Conservation (phyloP, 2,329 filamentous ascomycete species). For the Cladosporium sphaerospermum region DNA sequence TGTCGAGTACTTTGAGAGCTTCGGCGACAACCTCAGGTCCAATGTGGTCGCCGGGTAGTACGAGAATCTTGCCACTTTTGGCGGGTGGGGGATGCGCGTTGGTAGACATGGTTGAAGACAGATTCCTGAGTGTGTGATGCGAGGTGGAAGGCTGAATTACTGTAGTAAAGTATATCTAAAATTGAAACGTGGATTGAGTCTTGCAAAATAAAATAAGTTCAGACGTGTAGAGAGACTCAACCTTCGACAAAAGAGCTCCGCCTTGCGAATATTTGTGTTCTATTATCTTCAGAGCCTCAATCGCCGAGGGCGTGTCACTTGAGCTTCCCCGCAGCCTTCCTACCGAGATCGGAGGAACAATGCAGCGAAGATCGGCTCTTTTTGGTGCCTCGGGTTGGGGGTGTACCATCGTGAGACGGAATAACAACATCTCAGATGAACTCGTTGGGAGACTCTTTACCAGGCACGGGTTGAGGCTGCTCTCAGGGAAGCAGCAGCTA, state of each 20-base stretch:
- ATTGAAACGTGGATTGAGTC: too few relatives aligned
- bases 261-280: background rate
- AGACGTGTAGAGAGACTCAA: too few relatives aligned
- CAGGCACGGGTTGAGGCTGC: too few relatives aligned
- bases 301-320: background rate
- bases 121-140: too few relatives aligned
- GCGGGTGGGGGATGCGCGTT: conserved; percentile 7
- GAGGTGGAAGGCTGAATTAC: too few relatives aligned
- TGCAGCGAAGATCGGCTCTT: background rate
- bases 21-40: conserved; percentile 48
- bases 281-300: background rate
- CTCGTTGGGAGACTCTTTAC: too few relatives aligned
- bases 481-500: too few relatives aligned
- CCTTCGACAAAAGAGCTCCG: too few relatives aligned
- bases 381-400: background rate
- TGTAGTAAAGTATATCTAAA: too few relatives aligned
- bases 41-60: conserved; percentile 43
- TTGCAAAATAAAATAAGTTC: too few relatives aligned
- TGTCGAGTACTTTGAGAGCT: conserved; percentile 43
- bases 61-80: conserved; percentile 32
- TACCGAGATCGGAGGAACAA: conserved; percentile 6
- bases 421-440: background rate
- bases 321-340: conserved; percentile 8
- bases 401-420: background rate
- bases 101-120: background rate